These are phyloP conservation scores for Pseudonectria buxi DNA, from an alignment of 2,329 filamentous ascomycete genomes.

Conservation along the genomic window DNA sequence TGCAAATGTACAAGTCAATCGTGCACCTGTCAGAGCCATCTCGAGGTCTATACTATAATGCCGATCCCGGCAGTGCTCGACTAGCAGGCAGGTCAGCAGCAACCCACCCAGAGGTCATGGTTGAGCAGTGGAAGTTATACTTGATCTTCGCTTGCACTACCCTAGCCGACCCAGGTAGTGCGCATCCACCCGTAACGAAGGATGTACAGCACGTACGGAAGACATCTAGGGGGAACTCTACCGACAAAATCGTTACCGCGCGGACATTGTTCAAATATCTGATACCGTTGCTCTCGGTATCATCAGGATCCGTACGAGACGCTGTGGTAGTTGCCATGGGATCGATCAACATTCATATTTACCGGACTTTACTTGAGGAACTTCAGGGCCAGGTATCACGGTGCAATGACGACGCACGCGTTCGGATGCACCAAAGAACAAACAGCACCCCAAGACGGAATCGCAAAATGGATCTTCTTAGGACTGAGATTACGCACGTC, in stretches of 20 bases:
- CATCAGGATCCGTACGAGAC: constrained; percentile 74
- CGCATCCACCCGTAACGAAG: constrained; percentile 34
- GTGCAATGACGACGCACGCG: constrained; percentile 83
- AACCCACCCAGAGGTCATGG: constrained; percentile 74
- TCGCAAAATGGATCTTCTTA: constrained; percentile 74
- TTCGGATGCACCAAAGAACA: constrained; percentile 78
- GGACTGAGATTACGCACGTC: constrained; percentile 93
- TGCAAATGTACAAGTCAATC: constrained; percentile 88
- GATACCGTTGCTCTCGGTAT: constrained; percentile 76
- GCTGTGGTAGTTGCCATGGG: constrained; percentile 88
- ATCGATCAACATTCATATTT: constrained; percentile 91
- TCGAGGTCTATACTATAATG: constrained; percentile 57
- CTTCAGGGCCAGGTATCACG: constrained; percentile 78
- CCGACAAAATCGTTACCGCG: constrained; percentile 79
- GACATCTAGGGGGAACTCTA: constrained; percentile 61
- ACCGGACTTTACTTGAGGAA: constrained; percentile 82
- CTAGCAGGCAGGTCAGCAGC: constrained; percentile 51
- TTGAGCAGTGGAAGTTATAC: constrained; percentile 98
- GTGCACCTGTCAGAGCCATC: constrained; percentile 69
- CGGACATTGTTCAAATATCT: constrained; percentile 85
- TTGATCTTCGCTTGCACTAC: constrained; percentile 96
- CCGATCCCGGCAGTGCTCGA: constrained; percentile 50
- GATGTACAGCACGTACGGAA: constrained; percentile 73
- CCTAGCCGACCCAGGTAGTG: constrained; percentile 71
- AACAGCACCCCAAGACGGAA: constrained; percentile 77